phyloP scores from a whole-genome alignment of 345 rosid species.

The Lepidium didymum region DNA sequence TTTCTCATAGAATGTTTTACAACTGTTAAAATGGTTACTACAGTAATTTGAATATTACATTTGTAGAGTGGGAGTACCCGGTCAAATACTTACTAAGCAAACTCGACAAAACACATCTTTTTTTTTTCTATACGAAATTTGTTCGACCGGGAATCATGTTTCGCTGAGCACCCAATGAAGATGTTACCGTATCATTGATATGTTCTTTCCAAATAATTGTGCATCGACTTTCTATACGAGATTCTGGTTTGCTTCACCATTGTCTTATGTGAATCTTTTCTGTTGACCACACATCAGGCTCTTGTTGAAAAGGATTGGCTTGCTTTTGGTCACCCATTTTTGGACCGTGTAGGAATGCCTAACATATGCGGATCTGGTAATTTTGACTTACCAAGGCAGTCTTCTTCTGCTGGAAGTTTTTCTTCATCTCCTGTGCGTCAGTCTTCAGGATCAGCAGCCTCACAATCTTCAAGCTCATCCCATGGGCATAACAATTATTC shows the following conservation, averaged over 20 bases:
- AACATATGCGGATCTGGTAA: conserved; percentile 53
- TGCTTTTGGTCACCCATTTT: conserved; percentile 98
- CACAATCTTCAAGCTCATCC: conserved; percentile 73
- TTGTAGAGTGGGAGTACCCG: not conserved
- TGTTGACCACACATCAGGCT: conserved; percentile 44
- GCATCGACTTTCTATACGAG: not conserved
- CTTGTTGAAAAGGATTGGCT: conserved; percentile 98
- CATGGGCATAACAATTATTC: conserved; percentile 88
- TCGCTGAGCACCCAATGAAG: not conserved
- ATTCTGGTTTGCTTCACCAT: not conserved
- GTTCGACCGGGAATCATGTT: too few relatives aligned
- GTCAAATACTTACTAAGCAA: too few relatives aligned
- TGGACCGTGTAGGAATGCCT: conserved; percentile 94
- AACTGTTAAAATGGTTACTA: not conserved
- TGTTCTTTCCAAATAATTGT: conserved; percentile 3
- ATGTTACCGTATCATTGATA: not conserved
- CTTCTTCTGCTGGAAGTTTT: conserved; percentile 66
- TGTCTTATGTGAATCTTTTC: conserved; percentile 12
- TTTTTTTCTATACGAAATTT: too few relatives aligned
- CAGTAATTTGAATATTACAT: not conserved
- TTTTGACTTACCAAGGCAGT: conserved; percentile 62
- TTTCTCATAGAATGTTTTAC: conserved; percentile 1
- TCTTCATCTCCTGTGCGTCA: conserved; percentile 68
- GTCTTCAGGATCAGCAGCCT: conserved; percentile 47
- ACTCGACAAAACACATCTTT: too few relatives aligned